Base-by-base conservation (phyloP, 1,284 basidiomycete species). In the Apiotrichum akiyoshidainum region DNA sequence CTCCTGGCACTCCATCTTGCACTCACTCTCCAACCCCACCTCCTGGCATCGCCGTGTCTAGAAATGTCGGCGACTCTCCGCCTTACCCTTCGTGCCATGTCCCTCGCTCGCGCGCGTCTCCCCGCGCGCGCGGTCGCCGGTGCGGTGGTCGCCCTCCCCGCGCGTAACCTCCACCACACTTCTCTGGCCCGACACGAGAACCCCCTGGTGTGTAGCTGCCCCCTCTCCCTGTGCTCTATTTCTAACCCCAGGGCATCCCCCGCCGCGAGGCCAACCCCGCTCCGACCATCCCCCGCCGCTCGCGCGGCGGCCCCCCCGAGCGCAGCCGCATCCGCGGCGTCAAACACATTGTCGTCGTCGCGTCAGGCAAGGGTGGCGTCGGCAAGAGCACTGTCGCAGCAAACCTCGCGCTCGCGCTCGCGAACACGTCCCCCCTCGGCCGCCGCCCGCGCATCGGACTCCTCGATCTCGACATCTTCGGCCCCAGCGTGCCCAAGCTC, bases 371-470 rank as follows among this genome's bases (percentile, higher is more conserved):
- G 73, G 96, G 95, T 39, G 95, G 95, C 2, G 95, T 98, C 1
- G 95, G 95, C 9, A 99, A 99, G 79, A 94, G 90, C 65, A 98
- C 94, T 0, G 82, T 98, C 39, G 89, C 94, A 90, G 90, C 88
- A 19, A 96, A 95, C 69, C 83, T 96, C 9, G 92, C 92, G 39
- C 50, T 77, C 14, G 66, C 72, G 2, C 63, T 78, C 1, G 60
- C 78, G 2, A 63, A 70, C 34, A 75, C 80, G 72, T 53, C 79
- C 82, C 55, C 84, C 12, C 54, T 69, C 14, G 51, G 56, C 21
- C 59, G 67, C 39, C 52, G 69, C n/a, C 74, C 76, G 4, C 65
- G 88, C 16, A 85, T 99, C 2, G 95, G 96, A 0, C 80, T 99
- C 14, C 82, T 99, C 0, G 95, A 99, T 77, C 83, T 99, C 8